Evolutionary conservation across 139 green algal genomes (phyloP).

Genomic region (Zygnema circumcarinatum): DNA sequence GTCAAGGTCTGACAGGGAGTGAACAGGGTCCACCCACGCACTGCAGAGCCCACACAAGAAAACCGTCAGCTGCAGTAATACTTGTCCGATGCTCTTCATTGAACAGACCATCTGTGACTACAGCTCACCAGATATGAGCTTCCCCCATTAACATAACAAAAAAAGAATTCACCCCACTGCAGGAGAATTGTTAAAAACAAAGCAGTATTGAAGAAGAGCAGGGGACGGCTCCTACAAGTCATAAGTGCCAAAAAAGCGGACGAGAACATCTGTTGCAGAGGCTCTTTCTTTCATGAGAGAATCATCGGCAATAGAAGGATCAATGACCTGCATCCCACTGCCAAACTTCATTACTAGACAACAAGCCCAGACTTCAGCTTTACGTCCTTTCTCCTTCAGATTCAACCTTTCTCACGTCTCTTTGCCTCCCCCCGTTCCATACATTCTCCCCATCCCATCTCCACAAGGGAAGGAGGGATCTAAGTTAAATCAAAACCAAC

Average conservation of each 20-base stretch:
- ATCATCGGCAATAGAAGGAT: neutral
- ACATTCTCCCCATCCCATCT: too few species aligned
- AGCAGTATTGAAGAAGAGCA: neutral
- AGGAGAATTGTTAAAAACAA: neutral
- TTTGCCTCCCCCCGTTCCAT: too few species aligned
- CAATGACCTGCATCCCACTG: conserved; percentile 18
- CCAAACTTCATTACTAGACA: too few species aligned
- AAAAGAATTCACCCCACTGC: neutral
- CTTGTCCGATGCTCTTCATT: neutral
- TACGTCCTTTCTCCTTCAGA: too few species aligned
- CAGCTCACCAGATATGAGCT: neutral
- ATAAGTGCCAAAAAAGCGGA: conserved; percentile 36
- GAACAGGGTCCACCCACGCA: conserved; percentile 22
- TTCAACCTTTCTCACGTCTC: too few species aligned
- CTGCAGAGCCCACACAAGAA: neutral
- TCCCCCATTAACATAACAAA: neutral
- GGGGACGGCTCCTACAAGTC: conserved; percentile 3
- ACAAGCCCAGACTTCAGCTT: too few species aligned
- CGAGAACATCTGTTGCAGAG: neutral
- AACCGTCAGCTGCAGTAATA: neutral
- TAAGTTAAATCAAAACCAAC: too few species aligned
- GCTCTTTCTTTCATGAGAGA: neutral
- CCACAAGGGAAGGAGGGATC: too few species aligned
- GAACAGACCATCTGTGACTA: neutral
- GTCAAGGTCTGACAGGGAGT: neutral